A percentile compares a stretch with the other conserved stretches of the same genome.
phyloP scores from a whole-genome alignment of 495 filamentous ascomycete species.

The Neurospora tetrasperma region DNA sequence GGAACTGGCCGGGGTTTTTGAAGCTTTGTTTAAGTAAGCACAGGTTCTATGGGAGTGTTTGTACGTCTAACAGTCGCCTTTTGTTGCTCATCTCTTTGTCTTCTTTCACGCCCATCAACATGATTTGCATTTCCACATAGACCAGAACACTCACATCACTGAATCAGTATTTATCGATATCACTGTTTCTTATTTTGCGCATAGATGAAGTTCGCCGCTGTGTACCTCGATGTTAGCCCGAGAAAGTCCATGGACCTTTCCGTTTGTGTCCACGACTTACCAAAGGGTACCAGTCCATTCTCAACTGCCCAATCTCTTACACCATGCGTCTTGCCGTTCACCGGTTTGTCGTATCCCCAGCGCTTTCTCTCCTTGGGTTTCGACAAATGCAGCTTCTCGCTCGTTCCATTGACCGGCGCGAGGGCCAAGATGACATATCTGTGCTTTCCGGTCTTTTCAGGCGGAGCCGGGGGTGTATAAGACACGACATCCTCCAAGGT shows the following conservation, averaged over 20 bases:
- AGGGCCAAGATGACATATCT: constrained; percentile 58
- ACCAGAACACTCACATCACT: not conserved
- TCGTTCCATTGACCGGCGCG: constrained; percentile 30
- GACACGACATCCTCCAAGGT: constrained; percentile 38
- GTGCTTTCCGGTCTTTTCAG: constrained; percentile 55
- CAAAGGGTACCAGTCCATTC: constrained; percentile 50
- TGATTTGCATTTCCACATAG: not conserved
- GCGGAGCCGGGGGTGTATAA: constrained; percentile 53
- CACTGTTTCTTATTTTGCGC: constrained; percentile 51
- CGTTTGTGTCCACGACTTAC: constrained; percentile 29
- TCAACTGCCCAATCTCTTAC: constrained; percentile 53
- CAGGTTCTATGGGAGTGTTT: not conserved
- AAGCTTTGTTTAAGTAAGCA: not conserved
- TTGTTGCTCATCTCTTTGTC: not conserved
- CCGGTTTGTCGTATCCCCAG: constrained; percentile 40
- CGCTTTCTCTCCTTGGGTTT: constrained; percentile 48
- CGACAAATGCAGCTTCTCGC: constrained; percentile 33
- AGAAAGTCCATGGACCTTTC: not conserved
- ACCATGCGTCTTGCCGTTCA: constrained; percentile 41
- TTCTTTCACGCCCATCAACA: not conserved
- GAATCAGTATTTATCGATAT: not conserved
- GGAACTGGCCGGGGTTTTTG: not conserved
- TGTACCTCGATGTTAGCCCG: constrained; percentile 1
- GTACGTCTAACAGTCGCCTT: not conserved
- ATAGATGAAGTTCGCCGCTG: constrained; percentile 58